Evolutionary conservation across 1,139 yeast species (phyloP).

Genomic region (Candida labiduridarum): DNA sequence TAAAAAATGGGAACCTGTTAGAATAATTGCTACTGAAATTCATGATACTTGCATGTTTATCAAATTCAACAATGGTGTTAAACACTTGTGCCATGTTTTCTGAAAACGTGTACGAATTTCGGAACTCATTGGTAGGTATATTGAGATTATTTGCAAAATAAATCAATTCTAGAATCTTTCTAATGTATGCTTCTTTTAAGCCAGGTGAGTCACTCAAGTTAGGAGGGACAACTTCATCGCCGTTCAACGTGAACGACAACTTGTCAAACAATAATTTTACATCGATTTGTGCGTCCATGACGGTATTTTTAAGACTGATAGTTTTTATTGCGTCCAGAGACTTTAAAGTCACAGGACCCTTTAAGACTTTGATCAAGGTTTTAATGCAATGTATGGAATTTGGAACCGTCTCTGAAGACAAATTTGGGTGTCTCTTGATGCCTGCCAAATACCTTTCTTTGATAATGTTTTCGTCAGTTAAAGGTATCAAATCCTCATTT

Average conservation of each 20-base stretch:
- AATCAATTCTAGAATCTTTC: slow-evolving; percentile 52
- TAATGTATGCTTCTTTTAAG: slow-evolving; percentile 47
- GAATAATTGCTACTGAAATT: slow-evolving; percentile 16
- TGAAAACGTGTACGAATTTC: slow-evolving; percentile 40
- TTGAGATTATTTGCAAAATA: slow-evolving; percentile 37
- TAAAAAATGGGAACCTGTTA: slow-evolving; percentile 33
- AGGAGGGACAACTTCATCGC: slow-evolving; percentile 62
- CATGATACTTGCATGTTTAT: slow-evolving; percentile 37
- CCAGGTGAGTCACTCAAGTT: slow-evolving; percentile 31
- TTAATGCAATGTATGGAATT: slow-evolving; percentile 55
- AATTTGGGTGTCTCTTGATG: slow-evolving; percentile 29
- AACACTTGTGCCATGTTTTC: slow-evolving; percentile 40
- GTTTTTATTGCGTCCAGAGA: slow-evolving; percentile 51
- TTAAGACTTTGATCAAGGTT: slow-evolving; percentile 59
- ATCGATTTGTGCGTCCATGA: slow-evolving; percentile 57
- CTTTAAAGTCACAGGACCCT: slow-evolving; percentile 56
- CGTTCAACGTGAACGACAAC: slow-evolving; percentile 45
- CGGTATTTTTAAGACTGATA: slow-evolving; percentile 50
- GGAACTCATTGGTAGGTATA: slow-evolving; percentile 31
- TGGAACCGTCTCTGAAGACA: slow-evolving; percentile 44
- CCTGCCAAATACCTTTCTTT: slow-evolving; percentile 31
- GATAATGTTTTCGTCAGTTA: slow-evolving; percentile 30
- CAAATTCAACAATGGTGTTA: slow-evolving; percentile 42
- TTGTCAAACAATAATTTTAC: slow-evolving; percentile 51
- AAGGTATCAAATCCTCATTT: slow-evolving; percentile 24